Evolutionary conservation across 768 basidiomycete species (phyloP), one percentile per base, ranked within the genome.

Genomic region (Clitopilus passeckerianus): DNA sequence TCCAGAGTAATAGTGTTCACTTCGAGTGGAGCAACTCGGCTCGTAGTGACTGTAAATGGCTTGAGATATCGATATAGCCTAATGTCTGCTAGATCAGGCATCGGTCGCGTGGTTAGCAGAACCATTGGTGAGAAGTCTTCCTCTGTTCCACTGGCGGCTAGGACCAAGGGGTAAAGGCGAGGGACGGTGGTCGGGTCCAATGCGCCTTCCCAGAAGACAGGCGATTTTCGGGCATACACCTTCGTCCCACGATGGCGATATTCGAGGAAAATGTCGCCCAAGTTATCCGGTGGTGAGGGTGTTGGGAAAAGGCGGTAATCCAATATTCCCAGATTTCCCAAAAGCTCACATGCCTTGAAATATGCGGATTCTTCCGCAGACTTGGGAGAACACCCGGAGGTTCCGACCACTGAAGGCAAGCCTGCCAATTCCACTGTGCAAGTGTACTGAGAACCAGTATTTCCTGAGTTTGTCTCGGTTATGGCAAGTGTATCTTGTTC

Each of bases 141-240:
- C 30, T 67, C 70, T 18, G 71, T 63, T 10, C 69, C 68, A 10
- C 71, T 67, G 4, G 78, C 68, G 54, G 76, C 68, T 41, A 91
- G 72, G 33, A 89, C 70, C 7, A 79, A 78, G 1, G 89, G 86
- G 67, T 84, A 87, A n/a, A 89, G 77, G 23, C 64, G 61, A 33
- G 61, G 56, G n/a, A 61, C 65, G 16, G 67, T 60, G 59, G 67
- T 64, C 54, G 65, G 37, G 12, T n/a, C 37, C n/a, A 15, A n/a
- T 22, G 75, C 68, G 63, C 83, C 81, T 12, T 62, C 61, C 92
- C 92, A 93, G 67, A 93, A 90, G 37, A 76, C 71, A n/a, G 91
- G 83, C 52, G 67, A 70, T 69, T 82, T 87, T 61, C 81, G 78
- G 12, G 72, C 69, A 72, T 92, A 90, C 55, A 75, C 72, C 37